Evolutionary conservation across 2,329 filamentous ascomycete genomes (phyloP).

Genomic region (Pyrenophora graminea): DNA sequence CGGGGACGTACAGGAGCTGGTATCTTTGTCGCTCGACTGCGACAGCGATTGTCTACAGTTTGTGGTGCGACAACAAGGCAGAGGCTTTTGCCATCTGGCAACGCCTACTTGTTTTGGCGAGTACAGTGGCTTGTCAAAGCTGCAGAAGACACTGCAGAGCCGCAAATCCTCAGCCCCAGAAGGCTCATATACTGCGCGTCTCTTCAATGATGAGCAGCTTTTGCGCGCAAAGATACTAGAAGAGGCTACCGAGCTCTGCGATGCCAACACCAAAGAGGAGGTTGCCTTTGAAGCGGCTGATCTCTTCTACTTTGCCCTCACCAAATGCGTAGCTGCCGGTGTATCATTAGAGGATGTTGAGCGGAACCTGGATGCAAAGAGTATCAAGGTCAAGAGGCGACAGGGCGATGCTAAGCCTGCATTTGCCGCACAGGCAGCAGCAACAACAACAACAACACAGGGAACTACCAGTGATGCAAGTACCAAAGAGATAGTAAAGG

Average conservation of each 20-base stretch:
- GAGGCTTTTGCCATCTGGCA: constrained; percentile 89
- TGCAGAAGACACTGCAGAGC: constrained; percentile 83
- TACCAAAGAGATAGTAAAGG: constrained; percentile 51
- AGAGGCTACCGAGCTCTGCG: constrained; percentile 92
- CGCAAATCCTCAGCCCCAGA: constrained; percentile 81
- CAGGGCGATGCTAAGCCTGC: constrained; percentile 92
- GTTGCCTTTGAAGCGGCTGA: constrained; percentile 95
- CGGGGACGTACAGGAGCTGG: constrained; percentile 87
- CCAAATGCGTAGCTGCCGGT: constrained; percentile 83
- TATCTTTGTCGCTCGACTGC: constrained; percentile 85
- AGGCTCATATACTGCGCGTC: constrained; percentile 89
- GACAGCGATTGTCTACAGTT: constrained; percentile 92
- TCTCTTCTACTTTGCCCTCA: constrained; percentile 91
- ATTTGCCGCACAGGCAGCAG: constrained; percentile 76
- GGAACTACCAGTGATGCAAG: constrained; percentile 20
- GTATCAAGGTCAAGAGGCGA: constrained; percentile 89
- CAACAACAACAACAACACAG: constrained; percentile 6
- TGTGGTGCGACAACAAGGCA: constrained; percentile 84
- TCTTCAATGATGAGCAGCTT: constrained; percentile 91
- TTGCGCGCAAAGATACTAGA: constrained; percentile 97
- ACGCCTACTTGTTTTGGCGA: constrained; percentile 92
- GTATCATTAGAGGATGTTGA: constrained; percentile 89
- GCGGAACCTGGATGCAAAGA: constrained; percentile 90
- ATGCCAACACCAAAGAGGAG: constrained; percentile 79
- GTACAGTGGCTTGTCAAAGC: constrained; percentile 75